Evolutionary conservation across 495 filamentous ascomycete species (phyloP), one percentile per base, ranked within the genome.

Genomic region (Penicillium goetzii): DNA sequence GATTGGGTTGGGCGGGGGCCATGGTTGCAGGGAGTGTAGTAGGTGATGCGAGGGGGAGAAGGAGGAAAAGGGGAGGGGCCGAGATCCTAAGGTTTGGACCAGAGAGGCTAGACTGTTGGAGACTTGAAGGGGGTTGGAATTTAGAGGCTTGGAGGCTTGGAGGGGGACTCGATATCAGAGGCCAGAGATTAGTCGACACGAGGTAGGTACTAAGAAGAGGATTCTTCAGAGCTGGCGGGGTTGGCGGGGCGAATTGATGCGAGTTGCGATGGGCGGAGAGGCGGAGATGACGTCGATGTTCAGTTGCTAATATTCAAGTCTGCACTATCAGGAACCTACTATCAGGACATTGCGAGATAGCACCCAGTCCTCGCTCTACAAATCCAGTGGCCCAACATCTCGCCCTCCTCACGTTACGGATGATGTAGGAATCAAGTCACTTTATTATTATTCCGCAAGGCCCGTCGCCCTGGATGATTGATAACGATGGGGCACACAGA

Each of bases 1-100:
- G 89, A 68, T 91, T 93, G 62, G 92, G 90, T 71, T 90, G 86
- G 66, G 70, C 55, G 60, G 69, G 68, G 33, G 78, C 62, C 79
- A 81, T 86, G 69, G 52, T 75, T 62, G 60, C 36, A 52, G 34
- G 47, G 21, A 41, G 41, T 26, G 2, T 7, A 7, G 53, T 47
- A 43, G 52, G 30, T 55, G 56, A 36, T 14, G 56, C 36, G 56
- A 53, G 60, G 59, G 55, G 23, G 61, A 19, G 32, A 43, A 26
- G 25, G 43, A 28, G 47, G 62, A 41, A 54, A 30, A 30, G 28
- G 28, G 38, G 40, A 25, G 21, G 15, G 40, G 45, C 21, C 38
- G 54, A 50, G 47, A 57, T 64, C 21, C 26, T 38, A 34, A 30
- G 17, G n/a, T 15, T 23, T 12, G 26, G 25, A 28, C 47, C 25